Evolutionary conservation across 1,284 basidiomycete genomes (phyloP).

Genomic region (Neolentinus lepideus): DNA sequence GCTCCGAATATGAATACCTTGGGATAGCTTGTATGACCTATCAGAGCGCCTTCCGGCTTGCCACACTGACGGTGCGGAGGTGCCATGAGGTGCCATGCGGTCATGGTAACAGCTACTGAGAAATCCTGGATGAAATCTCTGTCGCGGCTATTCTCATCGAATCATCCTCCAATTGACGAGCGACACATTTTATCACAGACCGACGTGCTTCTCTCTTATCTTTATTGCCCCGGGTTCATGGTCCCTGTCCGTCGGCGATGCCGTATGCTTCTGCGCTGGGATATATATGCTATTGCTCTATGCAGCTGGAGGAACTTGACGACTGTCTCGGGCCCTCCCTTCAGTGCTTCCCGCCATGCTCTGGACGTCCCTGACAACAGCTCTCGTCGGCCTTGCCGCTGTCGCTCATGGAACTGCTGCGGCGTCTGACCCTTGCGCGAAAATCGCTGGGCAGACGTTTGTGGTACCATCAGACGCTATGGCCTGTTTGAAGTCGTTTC

Average conservation of each 20-base stretch:
- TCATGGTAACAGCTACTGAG: background rate
- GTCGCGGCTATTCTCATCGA: background rate
- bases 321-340: background rate
- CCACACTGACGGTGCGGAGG: no score
- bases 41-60: no score
- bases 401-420: slow-evolving; percentile 6
- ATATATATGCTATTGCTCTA: background rate
- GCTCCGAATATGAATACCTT: no score
- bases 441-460: slow-evolving; percentile 40
- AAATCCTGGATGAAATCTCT: background rate
- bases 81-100: no score
- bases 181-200: background rate
- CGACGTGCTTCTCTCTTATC: background rate
- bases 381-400: slow-evolving; percentile 7
- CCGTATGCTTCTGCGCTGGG: background rate
- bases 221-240: background rate
- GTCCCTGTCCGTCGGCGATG: background rate
- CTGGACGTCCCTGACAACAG: slow-evolving; percentile 1
- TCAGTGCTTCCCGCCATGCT: background rate
- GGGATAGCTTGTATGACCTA: no score
- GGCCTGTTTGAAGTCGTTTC: slow-evolving; percentile 52
- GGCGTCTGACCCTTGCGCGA: slow-evolving; percentile 36
- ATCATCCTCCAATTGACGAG: background rate
- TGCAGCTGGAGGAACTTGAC: background rate
- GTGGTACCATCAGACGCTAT: slow-evolving; percentile 46